These are phyloP conservation scores for Pleurotus tuoliensis DNA, from an alignment of 768 basidiomycete genomes.

Conservation along the genomic window DNA sequence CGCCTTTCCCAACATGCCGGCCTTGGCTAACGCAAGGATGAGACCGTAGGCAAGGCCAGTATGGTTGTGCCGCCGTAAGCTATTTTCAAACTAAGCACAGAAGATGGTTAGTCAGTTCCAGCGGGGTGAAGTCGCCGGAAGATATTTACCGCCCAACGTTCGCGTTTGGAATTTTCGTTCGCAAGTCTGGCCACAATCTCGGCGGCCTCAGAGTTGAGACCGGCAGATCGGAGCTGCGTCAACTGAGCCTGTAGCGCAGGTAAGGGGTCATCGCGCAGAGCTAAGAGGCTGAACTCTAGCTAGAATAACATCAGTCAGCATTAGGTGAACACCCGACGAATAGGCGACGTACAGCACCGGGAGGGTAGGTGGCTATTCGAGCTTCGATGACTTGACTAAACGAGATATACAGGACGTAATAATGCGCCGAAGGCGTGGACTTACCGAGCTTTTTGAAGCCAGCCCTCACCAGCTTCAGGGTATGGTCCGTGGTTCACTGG, in stretches of 20 bases:
- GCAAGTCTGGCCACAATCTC: conserved; percentile 54
- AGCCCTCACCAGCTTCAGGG: conserved; percentile 68
- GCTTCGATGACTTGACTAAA: conserved; percentile 77
- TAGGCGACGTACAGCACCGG: conserved; percentile 66
- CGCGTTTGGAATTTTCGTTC: conserved; percentile 70
- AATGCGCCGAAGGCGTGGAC: conserved; percentile 14
- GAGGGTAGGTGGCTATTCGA: conserved; percentile 88
- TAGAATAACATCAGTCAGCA: conserved; percentile 23
- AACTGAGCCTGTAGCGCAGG: conserved; percentile 63
- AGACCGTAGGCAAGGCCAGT: conserved; percentile 77
- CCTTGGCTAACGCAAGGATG: conserved; percentile 68
- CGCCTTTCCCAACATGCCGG: conserved; percentile 54
- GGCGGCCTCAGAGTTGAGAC: conserved; percentile 37
- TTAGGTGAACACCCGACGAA: conserved; percentile 9
- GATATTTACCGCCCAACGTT: conserved; percentile 74
- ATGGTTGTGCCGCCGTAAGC: conserved; percentile 82
- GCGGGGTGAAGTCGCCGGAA: conserved; percentile 8
- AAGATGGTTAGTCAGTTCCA: conserved; percentile 2
- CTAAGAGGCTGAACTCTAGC: conserved; percentile 92
- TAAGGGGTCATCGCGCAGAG: conserved; percentile 78
- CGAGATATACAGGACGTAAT: conserved; percentile 15
- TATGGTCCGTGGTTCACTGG: conserved; percentile 81
- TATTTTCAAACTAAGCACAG: conserved; percentile 73
- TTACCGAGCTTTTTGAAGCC: conserved; percentile 79
- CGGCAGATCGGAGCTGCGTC: conserved; percentile 38